These are phyloP conservation scores for Fusarium virguliforme DNA, from an alignment of 2,329 filamentous ascomycete species.

Conservation along the genomic window DNA sequence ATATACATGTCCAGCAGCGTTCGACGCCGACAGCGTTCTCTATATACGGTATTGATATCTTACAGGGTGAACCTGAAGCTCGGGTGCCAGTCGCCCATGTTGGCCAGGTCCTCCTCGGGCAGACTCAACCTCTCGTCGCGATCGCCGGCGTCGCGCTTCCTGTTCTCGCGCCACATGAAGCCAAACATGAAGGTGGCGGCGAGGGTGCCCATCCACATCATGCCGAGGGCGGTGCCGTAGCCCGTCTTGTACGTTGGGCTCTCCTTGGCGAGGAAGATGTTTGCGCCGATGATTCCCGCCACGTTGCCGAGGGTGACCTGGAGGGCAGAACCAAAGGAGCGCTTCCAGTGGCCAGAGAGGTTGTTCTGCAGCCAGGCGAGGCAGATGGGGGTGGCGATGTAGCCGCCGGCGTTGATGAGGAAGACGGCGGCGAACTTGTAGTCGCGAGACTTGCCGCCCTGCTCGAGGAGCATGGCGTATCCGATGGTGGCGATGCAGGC, in stretches of 20 bases:
- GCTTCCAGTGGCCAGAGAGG: slow-evolving; percentile 72
- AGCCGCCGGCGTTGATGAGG: slow-evolving; percentile 68
- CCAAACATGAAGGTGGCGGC: slow-evolving; percentile 52
- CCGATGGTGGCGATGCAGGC: slow-evolving; percentile 67
- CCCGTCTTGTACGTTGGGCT: slow-evolving; percentile 66
- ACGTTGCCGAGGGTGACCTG: slow-evolving; percentile 66
- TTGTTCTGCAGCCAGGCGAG: slow-evolving; percentile 72
- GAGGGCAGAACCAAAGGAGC: slow-evolving; percentile 67
- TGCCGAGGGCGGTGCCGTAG: slow-evolving; percentile 64
- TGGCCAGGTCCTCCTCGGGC: slow-evolving; percentile 52
- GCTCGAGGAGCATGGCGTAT: slow-evolving; percentile 68
- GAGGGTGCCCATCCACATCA: slow-evolving; percentile 63
- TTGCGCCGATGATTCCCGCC: slow-evolving; percentile 63
- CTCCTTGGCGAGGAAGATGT: slow-evolving; percentile 66
- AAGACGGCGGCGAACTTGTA: slow-evolving; percentile 70
- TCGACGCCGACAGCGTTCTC: neutral
- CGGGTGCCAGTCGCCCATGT: slow-evolving; percentile 59
- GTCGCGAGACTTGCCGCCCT: slow-evolving; percentile 45
- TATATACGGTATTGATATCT: slow-evolving; percentile 2
- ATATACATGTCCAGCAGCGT: slow-evolving; percentile 4
- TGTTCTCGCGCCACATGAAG: slow-evolving; percentile 56
- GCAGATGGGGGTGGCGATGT: slow-evolving; percentile 69
- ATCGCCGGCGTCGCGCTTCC: slow-evolving; percentile 54
- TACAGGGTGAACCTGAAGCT: slow-evolving; percentile 55
- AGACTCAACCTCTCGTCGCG: slow-evolving; percentile 52